Base-by-base conservation (phyloP, 2,329 filamentous ascomycete species). In the Rhynchosporium agropyri region DNA sequence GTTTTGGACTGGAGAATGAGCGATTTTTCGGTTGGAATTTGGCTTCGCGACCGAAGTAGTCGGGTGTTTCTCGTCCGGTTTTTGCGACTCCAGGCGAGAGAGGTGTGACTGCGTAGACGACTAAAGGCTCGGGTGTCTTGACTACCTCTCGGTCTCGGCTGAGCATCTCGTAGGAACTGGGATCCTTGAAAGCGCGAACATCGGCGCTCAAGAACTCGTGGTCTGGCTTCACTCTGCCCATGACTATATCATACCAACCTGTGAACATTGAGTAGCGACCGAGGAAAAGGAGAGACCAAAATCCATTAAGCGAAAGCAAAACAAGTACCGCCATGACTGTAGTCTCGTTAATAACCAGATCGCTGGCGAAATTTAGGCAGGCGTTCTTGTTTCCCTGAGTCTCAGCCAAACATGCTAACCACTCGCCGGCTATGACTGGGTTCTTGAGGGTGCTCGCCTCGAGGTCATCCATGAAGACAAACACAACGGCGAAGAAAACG, bases 161-260 rank as follows among this genome's bases (percentile, higher is more conserved):
- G 71, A 93, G 86, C 89, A 93, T 92, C 81, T 93, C 90, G 80
- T 93, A 93, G 76, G 88, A 85, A 79, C 86, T 84, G 74, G 80
- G 81, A 70, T 88, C 85, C 75, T 84, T 82, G 67, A 86, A 86
- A 63, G 82, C 76, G 64, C 85, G 77, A 65, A 84, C 84, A 74
- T 97, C 94, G 51, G 90, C 88, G 45, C 91, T 96, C 67, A 97
- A 90, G 71, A 97, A 98, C 75, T 98, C 94, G 70, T 86, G 85
- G 73, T 89, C 85, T 63, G 78, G 76, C 68, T 77, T 79, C 59
- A 80, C 78, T 42, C 74, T 75, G 28, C 78, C 76, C 60, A 76
- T 79, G 68, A 87, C 76, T 48, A 93, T 77, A 31, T 96, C 87
- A 48, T 80, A 69, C 95, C 95, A 99, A 66, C 90, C 95, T 3